Evolutionary conservation across 371 early-diverging fungal genomes (phyloP), one percentile per base, ranked within the genome.

Genomic region (Parasitella parasitica): DNA sequence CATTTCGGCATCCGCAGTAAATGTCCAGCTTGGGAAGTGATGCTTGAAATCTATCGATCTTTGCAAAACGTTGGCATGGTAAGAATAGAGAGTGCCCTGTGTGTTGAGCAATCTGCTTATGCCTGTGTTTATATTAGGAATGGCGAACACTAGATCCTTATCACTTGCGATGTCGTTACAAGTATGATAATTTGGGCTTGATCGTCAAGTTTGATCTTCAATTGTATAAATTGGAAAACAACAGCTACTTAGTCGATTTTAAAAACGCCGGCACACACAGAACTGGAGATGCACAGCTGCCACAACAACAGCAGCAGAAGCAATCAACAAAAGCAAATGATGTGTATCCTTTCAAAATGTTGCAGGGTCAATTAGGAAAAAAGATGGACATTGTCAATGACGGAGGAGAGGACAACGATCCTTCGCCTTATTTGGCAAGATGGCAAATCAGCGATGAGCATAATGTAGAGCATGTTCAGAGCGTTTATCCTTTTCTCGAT

Each of bases 1-100:
- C 97, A 98, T 76, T 96, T 96, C 79, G 98, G 98, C 20, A 97
- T 98, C 62, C 88, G 98, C 51, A 94, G 94, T 20, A 84, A 91
- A 68, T 90, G 91, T 67, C 91, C 92, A 24, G 97, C 97, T 0
- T 83, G 86, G 57, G 97, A 97, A 69, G 96, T 98, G n/a, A 97
- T 97, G 98, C 82, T 92, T 7, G 97, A 98, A 69, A 94, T 97
- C 7, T 98, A 93, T 78, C 86, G 91, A 20, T 96, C 97, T 0
- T 74, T 98, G 48, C 86, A 88, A 61, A 93, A 92, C 69, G 83
- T 93, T 34, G 88, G 88, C 30, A 94, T 98, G 89, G 89, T 86
- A 78, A 49, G 3, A 5, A 20, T 22, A 20, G 18, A 5, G 4
- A 43, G 18, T 4, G 3, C 20, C 6, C 3, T 43, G 7, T 0